Conservation (phyloP, 2,329 filamentous ascomycete species). For the Ceratocystis cubensis region DNA sequence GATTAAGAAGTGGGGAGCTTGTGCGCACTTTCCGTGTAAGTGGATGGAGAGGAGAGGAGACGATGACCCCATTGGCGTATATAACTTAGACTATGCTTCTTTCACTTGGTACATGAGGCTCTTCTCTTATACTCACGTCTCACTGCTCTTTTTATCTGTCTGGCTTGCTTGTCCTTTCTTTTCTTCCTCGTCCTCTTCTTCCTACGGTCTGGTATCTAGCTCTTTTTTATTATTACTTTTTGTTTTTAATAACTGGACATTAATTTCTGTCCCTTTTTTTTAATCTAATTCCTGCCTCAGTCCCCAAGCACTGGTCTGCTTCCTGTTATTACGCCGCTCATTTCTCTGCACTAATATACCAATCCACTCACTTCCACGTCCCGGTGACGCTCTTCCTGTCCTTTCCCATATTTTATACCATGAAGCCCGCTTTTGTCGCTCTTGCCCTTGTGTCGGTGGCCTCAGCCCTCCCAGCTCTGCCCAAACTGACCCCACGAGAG, state of each 20-base stretch:
- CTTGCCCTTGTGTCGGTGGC: conserved; percentile 35
- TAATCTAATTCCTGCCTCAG: conserved; percentile 24
- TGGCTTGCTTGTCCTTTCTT: conserved; percentile 19
- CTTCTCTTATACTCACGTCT: not conserved
- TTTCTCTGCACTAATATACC: conserved; percentile 26
- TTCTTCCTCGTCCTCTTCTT: conserved; percentile 21
- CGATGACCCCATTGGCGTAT: too few species aligned
- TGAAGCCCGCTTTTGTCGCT: conserved; percentile 33
- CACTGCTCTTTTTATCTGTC: conserved; percentile 13
- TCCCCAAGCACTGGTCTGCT: conserved; percentile 41
- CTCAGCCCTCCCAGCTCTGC: conserved; percentile 36
- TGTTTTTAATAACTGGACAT: conserved; percentile 24
- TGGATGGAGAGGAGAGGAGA: too few species aligned
- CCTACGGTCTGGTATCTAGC: conserved; percentile 22
- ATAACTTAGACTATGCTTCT: too few species aligned
- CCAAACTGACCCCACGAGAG: conserved; percentile 35
- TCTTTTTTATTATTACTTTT: conserved; percentile 21
- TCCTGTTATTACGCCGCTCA: conserved; percentile 26
- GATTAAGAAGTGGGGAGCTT: not conserved
- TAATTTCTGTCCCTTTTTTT: conserved; percentile 25
- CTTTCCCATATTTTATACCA: conserved; percentile 25
- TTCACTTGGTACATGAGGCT: not conserved
- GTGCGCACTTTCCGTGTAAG: not conserved
- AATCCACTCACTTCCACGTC: conserved; percentile 25
- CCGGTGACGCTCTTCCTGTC: conserved; percentile 21